Evolutionary conservation across 2,329 filamentous ascomycete genomes (phyloP).

Genomic region (Xylariales sp.): DNA sequence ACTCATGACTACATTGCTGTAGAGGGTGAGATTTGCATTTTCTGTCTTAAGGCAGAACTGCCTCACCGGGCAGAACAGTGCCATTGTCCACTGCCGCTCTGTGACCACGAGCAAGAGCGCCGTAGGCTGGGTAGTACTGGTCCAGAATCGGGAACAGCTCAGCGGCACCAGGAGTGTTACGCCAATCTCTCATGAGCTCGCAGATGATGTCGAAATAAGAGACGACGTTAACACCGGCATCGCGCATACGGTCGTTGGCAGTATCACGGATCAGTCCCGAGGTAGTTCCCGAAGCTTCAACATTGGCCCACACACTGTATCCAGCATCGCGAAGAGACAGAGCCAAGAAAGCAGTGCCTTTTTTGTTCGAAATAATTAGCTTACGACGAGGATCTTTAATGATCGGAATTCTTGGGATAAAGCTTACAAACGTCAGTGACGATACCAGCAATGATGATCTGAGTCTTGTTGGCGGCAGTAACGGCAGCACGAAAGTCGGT

Average conservation of each 20-base stretch:
- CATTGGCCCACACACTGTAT: conserved; percentile 70
- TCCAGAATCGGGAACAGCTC: conserved; percentile 62
- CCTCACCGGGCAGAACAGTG: conserved; percentile 53
- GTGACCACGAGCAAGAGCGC: conserved; percentile 58
- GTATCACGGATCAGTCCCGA: conserved; percentile 56
- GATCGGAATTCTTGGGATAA: no score
- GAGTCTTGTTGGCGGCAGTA: conserved; percentile 58
- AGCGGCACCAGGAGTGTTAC: conserved; percentile 44
- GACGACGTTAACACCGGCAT: conserved; percentile 61
- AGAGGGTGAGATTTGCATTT: no score
- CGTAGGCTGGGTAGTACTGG: conserved; percentile 61
- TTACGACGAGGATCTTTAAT: no score
- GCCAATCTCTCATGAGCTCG: conserved; percentile 70
- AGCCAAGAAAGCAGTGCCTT: conserved; percentile 63
- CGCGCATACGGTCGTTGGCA: conserved; percentile 62
- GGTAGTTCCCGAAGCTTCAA: conserved; percentile 67
- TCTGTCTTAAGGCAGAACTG: conserved; percentile 17
- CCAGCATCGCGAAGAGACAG: conserved; percentile 66
- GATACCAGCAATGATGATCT: conserved; percentile 70
- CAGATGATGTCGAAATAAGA: conserved; percentile 59
- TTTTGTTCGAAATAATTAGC: no score
- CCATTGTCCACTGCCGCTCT: conserved; percentile 57
- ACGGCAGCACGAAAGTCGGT: conserved; percentile 62
- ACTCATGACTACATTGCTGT: no score
- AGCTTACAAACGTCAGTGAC: conserved; percentile 65